Percentiles rank a stretch among this genome's conserved stretches.
phyloP scores from a whole-genome alignment of 306 rosid species.

The Elaeagnus macrophylla region DNA sequence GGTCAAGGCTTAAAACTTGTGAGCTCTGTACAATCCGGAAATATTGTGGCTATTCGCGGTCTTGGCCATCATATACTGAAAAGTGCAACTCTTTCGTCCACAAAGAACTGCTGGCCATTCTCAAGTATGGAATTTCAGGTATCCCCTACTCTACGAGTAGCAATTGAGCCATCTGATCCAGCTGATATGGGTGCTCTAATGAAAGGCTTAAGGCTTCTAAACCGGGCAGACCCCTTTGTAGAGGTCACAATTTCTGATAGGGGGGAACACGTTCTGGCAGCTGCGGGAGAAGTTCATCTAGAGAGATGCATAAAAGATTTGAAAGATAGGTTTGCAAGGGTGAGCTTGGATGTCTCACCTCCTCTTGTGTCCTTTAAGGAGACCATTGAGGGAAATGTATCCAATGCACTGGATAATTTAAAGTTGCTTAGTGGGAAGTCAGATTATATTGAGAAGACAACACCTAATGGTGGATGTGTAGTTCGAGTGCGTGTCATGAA shows the following conservation, averaged over 20 bases:
- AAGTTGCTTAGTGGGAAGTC: slow-evolving; percentile 39
- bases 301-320: slow-evolving; percentile 88
- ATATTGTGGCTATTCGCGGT: slow-evolving; percentile 87
- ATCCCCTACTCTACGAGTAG: slow-evolving; percentile 74
- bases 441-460: slow-evolving; percentile 57
- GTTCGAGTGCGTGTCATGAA: slow-evolving; percentile 68
- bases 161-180: slow-evolving; percentile 85
- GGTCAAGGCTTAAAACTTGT: slow-evolving; percentile 82
- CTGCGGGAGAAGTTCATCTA: slow-evolving; percentile 92
- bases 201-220: slow-evolving; percentile 75
- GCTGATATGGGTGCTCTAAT: slow-evolving; percentile 58
- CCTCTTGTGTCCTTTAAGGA: slow-evolving; percentile 85
- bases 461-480: slow-evolving; percentile 68
- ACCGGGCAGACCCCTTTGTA: slow-evolving; percentile 85
- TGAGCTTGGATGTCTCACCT: slow-evolving; percentile 64
- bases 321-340: slow-evolving; percentile 83
- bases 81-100: slow-evolving; percentile 82
- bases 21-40: slow-evolving; percentile 59
- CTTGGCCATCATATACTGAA: slow-evolving; percentile 81
- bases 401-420: slow-evolving; percentile 43
- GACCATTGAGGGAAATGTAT: slow-evolving; percentile 64
- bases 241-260: slow-evolving; percentile 73
- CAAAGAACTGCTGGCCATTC: slow-evolving; percentile 83
- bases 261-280: slow-evolving; percentile 81
- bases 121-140: slow-evolving; percentile 83